Base-by-base conservation (phyloP, 192 early-diverging fungal species). In the Piromyces finnis region DNA sequence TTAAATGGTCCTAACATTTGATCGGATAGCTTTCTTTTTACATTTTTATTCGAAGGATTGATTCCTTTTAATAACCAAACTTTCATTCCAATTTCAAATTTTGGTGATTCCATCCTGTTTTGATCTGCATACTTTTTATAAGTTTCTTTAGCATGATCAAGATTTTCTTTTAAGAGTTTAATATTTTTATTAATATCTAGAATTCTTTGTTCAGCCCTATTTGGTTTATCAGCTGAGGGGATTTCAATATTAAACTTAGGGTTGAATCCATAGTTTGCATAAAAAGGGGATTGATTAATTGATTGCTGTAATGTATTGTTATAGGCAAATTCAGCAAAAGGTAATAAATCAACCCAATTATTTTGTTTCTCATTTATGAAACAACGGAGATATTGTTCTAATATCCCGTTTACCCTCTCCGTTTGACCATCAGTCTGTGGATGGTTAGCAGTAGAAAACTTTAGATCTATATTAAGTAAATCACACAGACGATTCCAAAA, bases 261-360 rank as follows among this genome's bases (percentile, higher is more conserved):
- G 30, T 87, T 80, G 29, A 79, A 85, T 29, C 85, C 86, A 78
- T 51, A 35, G 29, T 85, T 81, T 22, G 84, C 80, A 51, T 78
- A 81, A 79, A 86, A 87, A 0, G 81, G 84, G 0, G 29, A 79
- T 35, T 29, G 79, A 39, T 29, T 35, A 35, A 6, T 26, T 12
- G 41, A 81, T 27, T 26, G 39, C 28, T 84, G 78, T 22, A 36
- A 5, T 2, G 86, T 77, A 80, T 90, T 86, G 78, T 91, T 92
- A 84, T 89, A 90, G 0, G 85, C 82, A 39, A 89, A 87, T 36
- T 89, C 87, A 2, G 83, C 86, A 0, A 83, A 13, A 0, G 83
- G 84, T 1, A 92, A 78, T 35, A 87, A 79, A 0, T 30, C 29
- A 14, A 59, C 29, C 88, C 89, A 90, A 82, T 90, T 77, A 22